Percentiles rank a stretch among this genome's conserved stretches.
Conservation (phyloP, 352 stramenopile genomes). For the Pythium scleroteichum region DNA sequence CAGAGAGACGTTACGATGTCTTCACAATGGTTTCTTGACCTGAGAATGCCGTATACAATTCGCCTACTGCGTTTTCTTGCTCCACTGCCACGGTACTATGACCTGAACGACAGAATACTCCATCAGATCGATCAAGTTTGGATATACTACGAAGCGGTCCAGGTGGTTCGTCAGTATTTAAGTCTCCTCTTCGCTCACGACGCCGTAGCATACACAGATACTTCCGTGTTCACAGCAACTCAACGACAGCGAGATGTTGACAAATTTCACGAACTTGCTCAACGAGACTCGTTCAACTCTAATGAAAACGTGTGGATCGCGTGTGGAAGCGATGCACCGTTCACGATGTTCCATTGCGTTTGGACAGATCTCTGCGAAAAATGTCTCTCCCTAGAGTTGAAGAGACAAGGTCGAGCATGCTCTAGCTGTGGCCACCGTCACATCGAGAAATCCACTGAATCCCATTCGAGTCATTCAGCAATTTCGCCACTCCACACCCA, state of each 20-base stretch:
- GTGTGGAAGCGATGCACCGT: conserved; percentile 11
- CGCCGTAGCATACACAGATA: conserved; percentile 23
- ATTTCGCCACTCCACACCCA: background rate
- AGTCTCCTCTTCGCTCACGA: conserved; percentile 34
- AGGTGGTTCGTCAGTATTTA: conserved; percentile 43
- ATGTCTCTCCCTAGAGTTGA: conserved; percentile 34
- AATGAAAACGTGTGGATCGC: background rate
- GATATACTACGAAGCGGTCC: conserved; percentile 34
- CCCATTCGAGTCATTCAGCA: conserved; percentile 16
- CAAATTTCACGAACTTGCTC: conserved; percentile 24
- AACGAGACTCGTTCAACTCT: conserved; percentile 18
- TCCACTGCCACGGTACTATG: conserved; percentile 35
- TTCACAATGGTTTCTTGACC: conserved; percentile 30
- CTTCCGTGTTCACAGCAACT: conserved; percentile 33
- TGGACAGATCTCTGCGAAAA: conserved; percentile 52
- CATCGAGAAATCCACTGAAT: conserved; percentile 35
- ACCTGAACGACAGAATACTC: conserved; percentile 30
- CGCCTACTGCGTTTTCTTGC: conserved; percentile 35
- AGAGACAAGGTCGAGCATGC: conserved; percentile 16
- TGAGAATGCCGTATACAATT: conserved; percentile 32
- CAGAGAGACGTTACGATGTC: background rate
- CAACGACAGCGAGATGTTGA: conserved; percentile 31
- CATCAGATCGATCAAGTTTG: conserved; percentile 30
- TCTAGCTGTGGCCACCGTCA: conserved; percentile 35
- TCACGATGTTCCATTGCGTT: conserved; percentile 47